Conservation (phyloP, 225 moss, liverwort and hornwort genomes). For the Pleurozium schreberi region DNA sequence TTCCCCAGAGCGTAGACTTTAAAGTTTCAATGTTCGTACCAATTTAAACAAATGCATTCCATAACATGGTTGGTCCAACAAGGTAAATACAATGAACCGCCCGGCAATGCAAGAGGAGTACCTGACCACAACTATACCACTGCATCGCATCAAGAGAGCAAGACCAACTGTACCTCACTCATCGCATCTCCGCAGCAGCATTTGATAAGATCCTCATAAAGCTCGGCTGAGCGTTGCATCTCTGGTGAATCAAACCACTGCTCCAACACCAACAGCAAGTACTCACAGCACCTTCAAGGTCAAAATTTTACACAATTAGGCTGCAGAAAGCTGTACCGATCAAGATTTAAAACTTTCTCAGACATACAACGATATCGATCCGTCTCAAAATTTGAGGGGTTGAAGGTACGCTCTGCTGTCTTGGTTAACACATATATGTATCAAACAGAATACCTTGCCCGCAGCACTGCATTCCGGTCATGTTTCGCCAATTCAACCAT, state of each 20-base stretch:
- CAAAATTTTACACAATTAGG: conserved; percentile 8
- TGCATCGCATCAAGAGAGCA: background rate
- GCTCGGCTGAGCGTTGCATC: conserved; percentile 85
- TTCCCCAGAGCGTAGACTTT: background rate
- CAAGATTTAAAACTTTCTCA: background rate
- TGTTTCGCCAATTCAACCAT: conserved; percentile 90
- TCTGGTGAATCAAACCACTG: conserved; percentile 91
- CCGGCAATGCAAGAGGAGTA: background rate
- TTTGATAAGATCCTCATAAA: conserved; percentile 94
- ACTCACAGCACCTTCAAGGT: conserved; percentile 90
- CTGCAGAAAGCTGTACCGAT: background rate
- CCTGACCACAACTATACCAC: background rate
- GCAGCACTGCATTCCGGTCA: conserved; percentile 82
- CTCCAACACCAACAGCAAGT: conserved; percentile 85
- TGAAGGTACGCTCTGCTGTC: background rate
- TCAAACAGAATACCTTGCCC: conserved; percentile 53
- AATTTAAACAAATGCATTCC: background rate
- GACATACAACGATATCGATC: background rate
- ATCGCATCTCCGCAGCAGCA: conserved; percentile 93
- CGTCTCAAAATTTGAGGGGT: background rate
- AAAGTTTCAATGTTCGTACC: background rate
- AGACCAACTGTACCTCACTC: conserved; percentile 60
- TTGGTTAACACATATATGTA: background rate
- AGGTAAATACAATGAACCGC: background rate
- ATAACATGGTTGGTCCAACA: background rate